Conservation (phyloP, 768 basidiomycete genomes). For the Leucosporidium creatinivorum region DNA sequence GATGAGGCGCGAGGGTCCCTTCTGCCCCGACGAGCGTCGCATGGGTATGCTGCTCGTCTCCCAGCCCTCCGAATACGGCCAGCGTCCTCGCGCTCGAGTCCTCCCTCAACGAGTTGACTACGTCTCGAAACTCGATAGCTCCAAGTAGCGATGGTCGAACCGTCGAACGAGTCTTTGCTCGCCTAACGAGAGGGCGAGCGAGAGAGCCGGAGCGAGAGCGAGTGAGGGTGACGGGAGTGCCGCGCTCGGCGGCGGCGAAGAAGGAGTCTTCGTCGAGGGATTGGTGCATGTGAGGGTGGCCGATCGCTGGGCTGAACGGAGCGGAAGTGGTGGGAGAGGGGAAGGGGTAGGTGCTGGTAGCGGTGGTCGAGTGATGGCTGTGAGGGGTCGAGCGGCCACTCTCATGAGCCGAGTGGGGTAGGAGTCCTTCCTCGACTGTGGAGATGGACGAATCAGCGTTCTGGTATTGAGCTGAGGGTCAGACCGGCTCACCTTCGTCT, state of each 20-base stretch:
- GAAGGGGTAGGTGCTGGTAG: neutral
- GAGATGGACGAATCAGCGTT: neutral
- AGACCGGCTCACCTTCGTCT: neutral
- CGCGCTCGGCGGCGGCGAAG: slow-evolving; percentile 1
- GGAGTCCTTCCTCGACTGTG: neutral
- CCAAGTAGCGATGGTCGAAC: slow-evolving; percentile 65
- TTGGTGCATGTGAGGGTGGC: slow-evolving; percentile 3
- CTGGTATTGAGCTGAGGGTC: too few species aligned
- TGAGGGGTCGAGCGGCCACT: slow-evolving; percentile 50
- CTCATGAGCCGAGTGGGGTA: neutral
- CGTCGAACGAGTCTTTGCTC: neutral
- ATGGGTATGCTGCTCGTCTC: slow-evolving; percentile 10
- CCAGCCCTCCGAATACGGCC: slow-evolving; percentile 18
- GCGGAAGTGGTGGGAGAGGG: neutral
- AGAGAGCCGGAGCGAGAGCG: slow-evolving; percentile 5
- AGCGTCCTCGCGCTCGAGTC: slow-evolving; percentile 51
- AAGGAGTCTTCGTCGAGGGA: neutral
- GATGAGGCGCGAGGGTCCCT: neutral
- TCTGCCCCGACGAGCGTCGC: neutral
- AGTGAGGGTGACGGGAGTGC: slow-evolving; percentile 1
- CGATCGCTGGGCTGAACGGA: neutral
- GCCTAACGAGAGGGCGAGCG: neutral
- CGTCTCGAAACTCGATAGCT: slow-evolving; percentile 89
- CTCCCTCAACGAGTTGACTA: slow-evolving; percentile 68
- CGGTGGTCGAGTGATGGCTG: slow-evolving; percentile 34